A percentile compares a stretch with the other conserved stretches of the same genome.
These are phyloP conservation scores for Xanthoparmelia taractica DNA, from an alignment of 495 filamentous ascomycete genomes.

Conservation along the genomic window DNA sequence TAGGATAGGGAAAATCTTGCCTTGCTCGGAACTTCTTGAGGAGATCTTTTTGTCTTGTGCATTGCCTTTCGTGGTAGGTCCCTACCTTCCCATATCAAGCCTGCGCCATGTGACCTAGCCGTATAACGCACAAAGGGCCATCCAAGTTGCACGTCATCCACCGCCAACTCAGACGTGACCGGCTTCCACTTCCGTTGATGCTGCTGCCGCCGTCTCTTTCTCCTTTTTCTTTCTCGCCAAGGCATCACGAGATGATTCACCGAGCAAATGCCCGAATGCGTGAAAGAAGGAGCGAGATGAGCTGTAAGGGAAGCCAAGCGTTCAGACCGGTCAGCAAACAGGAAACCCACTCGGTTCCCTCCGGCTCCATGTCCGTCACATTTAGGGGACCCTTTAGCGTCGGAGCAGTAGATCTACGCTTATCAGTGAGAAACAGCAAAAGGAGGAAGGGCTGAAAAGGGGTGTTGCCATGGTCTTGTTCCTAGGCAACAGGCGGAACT, in stretches of 20 bases:
- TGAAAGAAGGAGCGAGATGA: not conserved
- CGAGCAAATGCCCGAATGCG: not conserved
- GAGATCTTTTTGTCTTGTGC: not conserved
- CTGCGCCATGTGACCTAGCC: not conserved
- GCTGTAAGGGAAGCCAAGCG: not conserved
- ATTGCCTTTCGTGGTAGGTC: not conserved
- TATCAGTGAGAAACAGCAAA: too few relatives aligned
- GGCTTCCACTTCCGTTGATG: not conserved
- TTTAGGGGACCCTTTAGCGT: not conserved
- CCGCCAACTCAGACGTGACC: not conserved
- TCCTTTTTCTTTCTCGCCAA: not conserved
- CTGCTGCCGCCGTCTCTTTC: not conserved
- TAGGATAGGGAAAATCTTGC: not conserved
- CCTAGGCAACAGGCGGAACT: too few relatives aligned
- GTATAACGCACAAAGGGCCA: not conserved
- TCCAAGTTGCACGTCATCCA: not conserved
- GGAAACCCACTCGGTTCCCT: not conserved
- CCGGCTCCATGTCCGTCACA: not conserved
- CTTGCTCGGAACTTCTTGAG: not conserved
- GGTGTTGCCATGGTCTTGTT: too few relatives aligned
- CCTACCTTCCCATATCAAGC: not conserved
- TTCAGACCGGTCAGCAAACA: not conserved
- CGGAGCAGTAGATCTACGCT: not conserved
- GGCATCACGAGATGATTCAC: not conserved
- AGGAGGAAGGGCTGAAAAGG: too few relatives aligned